These are phyloP conservation scores for Phytophthora pini DNA, from an alignment of 352 stramenopile genomes.

Conservation along the genomic window DNA sequence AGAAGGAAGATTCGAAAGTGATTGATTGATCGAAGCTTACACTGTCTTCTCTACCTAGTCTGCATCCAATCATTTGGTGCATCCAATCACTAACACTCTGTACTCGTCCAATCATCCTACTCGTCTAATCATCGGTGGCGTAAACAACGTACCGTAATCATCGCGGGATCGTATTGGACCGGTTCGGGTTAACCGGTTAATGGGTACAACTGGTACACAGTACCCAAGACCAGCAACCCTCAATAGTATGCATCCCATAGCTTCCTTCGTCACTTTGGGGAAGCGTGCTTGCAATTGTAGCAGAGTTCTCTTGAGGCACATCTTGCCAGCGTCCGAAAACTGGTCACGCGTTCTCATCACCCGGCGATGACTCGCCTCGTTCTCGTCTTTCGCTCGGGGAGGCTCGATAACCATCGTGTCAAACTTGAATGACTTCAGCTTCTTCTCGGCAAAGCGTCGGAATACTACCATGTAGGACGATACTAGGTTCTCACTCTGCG, in stretches of 20 bases:
- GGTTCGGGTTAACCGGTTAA: too few relatives aligned
- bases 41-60: too few relatives aligned
- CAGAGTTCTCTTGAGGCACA: neutral
- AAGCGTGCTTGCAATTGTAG: conserved; percentile 9
- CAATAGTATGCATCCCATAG: conserved; percentile 5
- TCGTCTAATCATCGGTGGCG: too few relatives aligned
- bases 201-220: too few relatives aligned
- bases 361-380: neutral
- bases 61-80: too few relatives aligned
- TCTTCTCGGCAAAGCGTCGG: conserved; percentile 1
- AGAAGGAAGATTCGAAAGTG: too few relatives aligned
- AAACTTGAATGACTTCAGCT: neutral
- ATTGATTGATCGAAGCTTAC: too few relatives aligned
- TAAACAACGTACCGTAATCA: too few relatives aligned
- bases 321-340: neutral
- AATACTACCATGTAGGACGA: conserved; percentile 12
- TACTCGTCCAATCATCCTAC: too few relatives aligned
- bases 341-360: neutral
- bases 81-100: too few relatives aligned
- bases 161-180: too few relatives aligned
- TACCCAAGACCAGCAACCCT: too few relatives aligned
- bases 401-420: neutral
- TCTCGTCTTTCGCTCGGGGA: neutral
- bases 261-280: conserved; percentile 9
- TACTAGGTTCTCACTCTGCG: neutral